phyloP scores from a whole-genome alignment of 2,329 filamentous ascomycete species.

The Camptophora hylomeconis region DNA sequence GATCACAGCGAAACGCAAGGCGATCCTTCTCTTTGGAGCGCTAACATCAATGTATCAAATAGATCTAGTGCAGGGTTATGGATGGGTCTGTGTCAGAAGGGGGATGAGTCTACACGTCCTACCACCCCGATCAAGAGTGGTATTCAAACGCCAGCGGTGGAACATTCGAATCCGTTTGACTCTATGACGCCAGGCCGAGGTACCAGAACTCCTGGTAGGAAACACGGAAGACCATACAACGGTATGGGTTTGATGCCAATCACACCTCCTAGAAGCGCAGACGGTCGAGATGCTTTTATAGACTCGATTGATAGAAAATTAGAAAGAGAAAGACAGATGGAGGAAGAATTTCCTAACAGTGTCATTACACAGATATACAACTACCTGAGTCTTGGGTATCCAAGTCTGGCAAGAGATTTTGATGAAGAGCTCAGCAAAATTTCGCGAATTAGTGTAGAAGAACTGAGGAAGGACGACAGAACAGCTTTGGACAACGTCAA shows the following conservation, averaged over 20 bases:
- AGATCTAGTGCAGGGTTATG: conserved; percentile 16
- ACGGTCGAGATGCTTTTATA: conserved; percentile 25
- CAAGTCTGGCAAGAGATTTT: conserved; percentile 67
- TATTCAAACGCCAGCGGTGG: conserved; percentile 25
- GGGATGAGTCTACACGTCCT: conserved; percentile 11
- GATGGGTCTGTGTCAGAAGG: conserved; percentile 20
- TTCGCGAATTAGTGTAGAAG: conserved; percentile 52
- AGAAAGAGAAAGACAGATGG: conserved; percentile 32
- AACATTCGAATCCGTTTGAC: conserved; percentile 21
- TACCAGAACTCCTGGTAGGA: conserved; percentile 19
- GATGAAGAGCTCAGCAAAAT: conserved; percentile 80
- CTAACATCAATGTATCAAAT: conserved; percentile 3
- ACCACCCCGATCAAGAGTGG: conserved; percentile 19
- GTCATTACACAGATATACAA: conserved; percentile 97
- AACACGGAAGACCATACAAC: conserved; percentile 18
- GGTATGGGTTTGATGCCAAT: conserved; percentile 17
- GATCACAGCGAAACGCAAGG: conserved; percentile 37
- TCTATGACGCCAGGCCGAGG: conserved; percentile 8
- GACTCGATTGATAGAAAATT: conserved; percentile 20
- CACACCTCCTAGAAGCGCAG: conserved; percentile 35
- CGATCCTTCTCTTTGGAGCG: conserved; percentile 17
- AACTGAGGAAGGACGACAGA: conserved; percentile 61
- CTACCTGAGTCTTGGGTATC: conserved; percentile 86
- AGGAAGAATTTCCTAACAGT: conserved; percentile 61
- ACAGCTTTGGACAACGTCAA: conserved; percentile 40